A percentile compares a stretch with the other conserved stretches of the same genome.
These are phyloP conservation scores for Phytophthora cactorum DNA, from an alignment of 352 stramenopile species.

Conservation along the genomic window DNA sequence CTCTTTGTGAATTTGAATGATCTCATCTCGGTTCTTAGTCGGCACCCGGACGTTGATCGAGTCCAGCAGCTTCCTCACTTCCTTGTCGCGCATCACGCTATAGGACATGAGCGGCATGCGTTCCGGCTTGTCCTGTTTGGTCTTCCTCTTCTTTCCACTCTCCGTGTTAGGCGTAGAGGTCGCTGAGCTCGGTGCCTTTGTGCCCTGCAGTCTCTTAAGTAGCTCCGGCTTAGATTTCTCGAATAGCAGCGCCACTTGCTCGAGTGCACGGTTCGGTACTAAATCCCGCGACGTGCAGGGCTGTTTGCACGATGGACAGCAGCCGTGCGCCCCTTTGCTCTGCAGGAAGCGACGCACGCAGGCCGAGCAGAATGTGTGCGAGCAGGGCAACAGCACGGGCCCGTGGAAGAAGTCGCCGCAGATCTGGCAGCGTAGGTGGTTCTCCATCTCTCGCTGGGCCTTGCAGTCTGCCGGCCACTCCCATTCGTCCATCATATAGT, in stretches of 20 bases:
- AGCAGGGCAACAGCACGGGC: slow-evolving; percentile 77
- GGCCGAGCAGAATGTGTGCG: slow-evolving; percentile 86
- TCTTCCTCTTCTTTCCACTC: slow-evolving; percentile 27
- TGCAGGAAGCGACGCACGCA: slow-evolving; percentile 85
- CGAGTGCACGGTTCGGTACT: slow-evolving; percentile 73
- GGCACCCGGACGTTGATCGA: slow-evolving; percentile 61
- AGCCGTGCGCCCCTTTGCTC: slow-evolving; percentile 66
- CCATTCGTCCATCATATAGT: slow-evolving; percentile 69
- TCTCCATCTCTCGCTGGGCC: slow-evolving; percentile 77
- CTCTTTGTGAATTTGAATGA: slow-evolving; percentile 91
- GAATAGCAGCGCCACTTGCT: slow-evolving; percentile 77
- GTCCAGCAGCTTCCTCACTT: slow-evolving; percentile 78
- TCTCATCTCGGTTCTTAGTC: slow-evolving; percentile 81
- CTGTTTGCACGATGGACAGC: slow-evolving; percentile 84
- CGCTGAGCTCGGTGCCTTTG: slow-evolving; percentile 5
- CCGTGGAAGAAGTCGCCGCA: slow-evolving; percentile 88
- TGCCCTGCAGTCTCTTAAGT: slow-evolving; percentile 46
- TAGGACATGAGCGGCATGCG: slow-evolving; percentile 83
- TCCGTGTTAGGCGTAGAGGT: slow-evolving; percentile 32
- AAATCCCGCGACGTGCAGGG: slow-evolving; percentile 63
- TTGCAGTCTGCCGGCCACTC: slow-evolving; percentile 67
- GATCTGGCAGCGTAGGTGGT: slow-evolving; percentile 78
- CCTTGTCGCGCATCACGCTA: slow-evolving; percentile 88
- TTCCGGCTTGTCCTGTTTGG: slow-evolving; percentile 47
- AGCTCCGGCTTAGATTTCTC: slow-evolving; percentile 73